Conservation (phyloP, 768 basidiomycete genomes). For the Hygrophorus russula region DNA sequence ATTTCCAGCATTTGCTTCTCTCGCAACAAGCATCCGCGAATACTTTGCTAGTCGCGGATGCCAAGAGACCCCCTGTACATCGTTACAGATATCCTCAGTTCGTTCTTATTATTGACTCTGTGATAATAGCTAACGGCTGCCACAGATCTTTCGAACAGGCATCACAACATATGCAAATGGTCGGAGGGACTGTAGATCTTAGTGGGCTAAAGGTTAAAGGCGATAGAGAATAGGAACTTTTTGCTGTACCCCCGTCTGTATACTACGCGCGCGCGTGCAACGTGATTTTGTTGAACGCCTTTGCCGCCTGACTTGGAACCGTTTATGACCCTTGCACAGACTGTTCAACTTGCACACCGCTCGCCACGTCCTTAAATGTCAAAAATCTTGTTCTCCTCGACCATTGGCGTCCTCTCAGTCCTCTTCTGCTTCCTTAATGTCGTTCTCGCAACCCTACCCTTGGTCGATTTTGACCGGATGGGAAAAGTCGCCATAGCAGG, state of each 20-base stretch:
- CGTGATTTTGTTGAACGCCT: too few relatives aligned
- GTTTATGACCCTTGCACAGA: too few relatives aligned
- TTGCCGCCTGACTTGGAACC: not conserved
- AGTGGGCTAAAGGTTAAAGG: too few relatives aligned
- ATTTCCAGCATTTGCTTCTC: conserved; percentile 44
- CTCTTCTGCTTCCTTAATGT: conserved; percentile 19
- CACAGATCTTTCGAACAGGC: conserved; percentile 44
- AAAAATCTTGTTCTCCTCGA: too few relatives aligned
- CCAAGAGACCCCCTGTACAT: conserved; percentile 38
- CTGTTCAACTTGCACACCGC: conserved; percentile 1
- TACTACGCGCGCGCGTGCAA: too few relatives aligned
- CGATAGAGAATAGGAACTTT: too few relatives aligned
- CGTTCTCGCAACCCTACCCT: conserved; percentile 33
- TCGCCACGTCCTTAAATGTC: not conserved
- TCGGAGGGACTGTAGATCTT: conserved; percentile 31
- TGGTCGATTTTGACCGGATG: conserved; percentile 73
- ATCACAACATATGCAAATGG: conserved; percentile 49
- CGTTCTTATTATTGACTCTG: conserved; percentile 19
- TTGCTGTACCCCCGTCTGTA: too few relatives aligned
- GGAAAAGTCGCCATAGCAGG: conserved; percentile 85
- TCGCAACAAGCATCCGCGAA: conserved; percentile 32
- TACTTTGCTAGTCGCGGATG: conserved; percentile 29
- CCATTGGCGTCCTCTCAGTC: conserved; percentile 1
- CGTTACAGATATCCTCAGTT: conserved; percentile 69
- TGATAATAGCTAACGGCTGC: conserved; percentile 4